Conservation (phyloP, 2,329 filamentous ascomycete genomes). For the Trichophaea hybrida region DNA sequence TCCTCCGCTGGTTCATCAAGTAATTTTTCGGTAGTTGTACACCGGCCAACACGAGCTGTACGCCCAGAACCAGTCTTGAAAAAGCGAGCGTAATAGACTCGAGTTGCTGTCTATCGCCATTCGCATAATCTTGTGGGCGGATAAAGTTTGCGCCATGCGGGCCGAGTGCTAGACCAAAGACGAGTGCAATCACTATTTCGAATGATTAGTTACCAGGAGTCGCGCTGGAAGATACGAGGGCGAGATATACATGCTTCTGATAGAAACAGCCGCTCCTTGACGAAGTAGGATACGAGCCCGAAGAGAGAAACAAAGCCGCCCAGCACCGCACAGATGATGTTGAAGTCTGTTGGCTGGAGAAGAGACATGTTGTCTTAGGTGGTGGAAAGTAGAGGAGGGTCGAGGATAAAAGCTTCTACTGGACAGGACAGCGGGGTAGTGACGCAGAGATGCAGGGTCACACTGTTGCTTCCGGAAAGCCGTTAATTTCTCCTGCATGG, state of each 20-base stretch:
- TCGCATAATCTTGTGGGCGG: slow-evolving; percentile 59
- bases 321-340: slow-evolving; percentile 61
- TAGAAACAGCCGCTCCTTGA: slow-evolving; percentile 81
- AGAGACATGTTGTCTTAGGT: neutral
- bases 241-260: slow-evolving; percentile 50
- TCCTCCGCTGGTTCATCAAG: slow-evolving; percentile 61
- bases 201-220: neutral
- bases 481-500: no score
- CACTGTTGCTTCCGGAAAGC: no score
- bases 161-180: slow-evolving; percentile 65
- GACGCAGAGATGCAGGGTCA: no score
- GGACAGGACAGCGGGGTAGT: no score
- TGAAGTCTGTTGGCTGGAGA: slow-evolving; percentile 46
- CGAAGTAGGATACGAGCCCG: slow-evolving; percentile 72
- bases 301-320: slow-evolving; percentile 86
- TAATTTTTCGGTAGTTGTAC: slow-evolving; percentile 78
- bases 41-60: slow-evolving; percentile 78
- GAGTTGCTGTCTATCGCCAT: slow-evolving; percentile 42
- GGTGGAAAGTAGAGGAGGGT: neutral
- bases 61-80: slow-evolving; percentile 70
- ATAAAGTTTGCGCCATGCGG: slow-evolving; percentile 61
- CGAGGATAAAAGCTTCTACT: neutral
- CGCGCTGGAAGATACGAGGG: no score
- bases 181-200: slow-evolving; percentile 36
- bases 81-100: slow-evolving; percentile 69